Evolutionary conservation across 2,329 filamentous ascomycete species (phyloP), one percentile per base, ranked within the genome.

Genomic region (Cladophialophora immunda): DNA sequence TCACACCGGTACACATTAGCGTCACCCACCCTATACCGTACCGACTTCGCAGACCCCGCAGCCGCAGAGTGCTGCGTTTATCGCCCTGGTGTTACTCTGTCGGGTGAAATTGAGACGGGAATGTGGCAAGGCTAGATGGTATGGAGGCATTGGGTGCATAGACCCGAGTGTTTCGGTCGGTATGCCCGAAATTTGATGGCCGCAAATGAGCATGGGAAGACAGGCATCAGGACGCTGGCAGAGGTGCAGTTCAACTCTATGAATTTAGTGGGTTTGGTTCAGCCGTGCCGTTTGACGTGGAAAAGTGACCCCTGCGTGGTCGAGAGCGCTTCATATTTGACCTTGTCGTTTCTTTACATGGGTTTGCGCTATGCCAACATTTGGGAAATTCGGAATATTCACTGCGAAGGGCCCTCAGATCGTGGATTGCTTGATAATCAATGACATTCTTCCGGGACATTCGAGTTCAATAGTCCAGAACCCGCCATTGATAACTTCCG

Each of bases 401-500:
- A 4, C 34, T 38, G 4, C 34, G 13, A 38, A 11, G 11, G 9
- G 34, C 34, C 34, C 13, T 8, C 9, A 38, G 34, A 11, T 38
- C 34, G 13, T 47, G 56, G 25, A 34, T 45, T 27, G 15, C 56
- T 38, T 15, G 56, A 45, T 13, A 41, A 17, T 9, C 15, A 45
- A 15, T 29, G n/a, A 8, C 25, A 13, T n/a, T 13, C 34, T 36
- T 29, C 6, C 5, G 22, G 25, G 29, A 25, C 7, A 32, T 32
- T 22, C 47, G 15, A 47, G n/a, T 52, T 70, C 61, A 71, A 61
- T 71, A 77, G 63, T 75, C 71, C 56, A 83, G 73, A 1, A 79
- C 80, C 60, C 75, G 83, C 90, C 90, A 92, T 13, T 83, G 82
- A 72, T 85, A 88, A 13, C 84, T 84, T 1, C 90, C 90, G 76